A percentile compares a stretch with the other conserved stretches of the same genome.
Evolutionary conservation across 805 yeast species (phyloP).

Genomic region (Komagataella mondaviorum): DNA sequence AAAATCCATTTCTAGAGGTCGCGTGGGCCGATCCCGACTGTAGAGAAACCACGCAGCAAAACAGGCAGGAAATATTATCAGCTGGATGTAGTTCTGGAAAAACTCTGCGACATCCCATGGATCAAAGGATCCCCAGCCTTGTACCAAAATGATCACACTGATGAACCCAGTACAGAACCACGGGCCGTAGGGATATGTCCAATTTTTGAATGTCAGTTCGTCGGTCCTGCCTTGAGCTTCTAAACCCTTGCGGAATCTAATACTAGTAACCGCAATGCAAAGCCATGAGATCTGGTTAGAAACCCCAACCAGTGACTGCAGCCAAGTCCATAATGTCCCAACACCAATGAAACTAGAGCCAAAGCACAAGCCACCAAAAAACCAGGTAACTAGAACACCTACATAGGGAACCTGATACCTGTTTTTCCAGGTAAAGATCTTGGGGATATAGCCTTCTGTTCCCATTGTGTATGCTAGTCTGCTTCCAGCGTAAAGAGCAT

Average conservation of each 20-base stretch:
- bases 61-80: slow-evolving; percentile 40
- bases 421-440: slow-evolving; percentile 25
- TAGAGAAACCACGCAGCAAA: slow-evolving; percentile 35
- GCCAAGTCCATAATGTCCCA: slow-evolving; percentile 39
- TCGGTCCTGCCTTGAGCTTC: slow-evolving; percentile 35
- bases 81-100: slow-evolving; percentile 47
- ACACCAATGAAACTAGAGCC: slow-evolving; percentile 44
- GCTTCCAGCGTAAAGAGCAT: slow-evolving; percentile 36
- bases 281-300: slow-evolving; percentile 48
- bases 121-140: slow-evolving; percentile 28
- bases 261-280: slow-evolving; percentile 39
- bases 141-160: slow-evolving; percentile 27
- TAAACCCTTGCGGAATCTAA: slow-evolving; percentile 48
- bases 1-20: slow-evolving; percentile 20
- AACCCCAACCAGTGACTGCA: slow-evolving; percentile 38
- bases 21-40: slow-evolving; percentile 38
- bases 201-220: slow-evolving; percentile 21
- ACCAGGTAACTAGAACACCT: slow-evolving; percentile 35
- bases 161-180: slow-evolving; percentile 21
- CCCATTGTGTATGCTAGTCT: slow-evolving; percentile 36
- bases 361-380: slow-evolving; percentile 43
- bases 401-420: slow-evolving; percentile 33
- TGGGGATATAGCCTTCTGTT: slow-evolving; percentile 32
- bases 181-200: slow-evolving; percentile 43
- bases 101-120: slow-evolving; percentile 33